Evolutionary conservation across 164 flowering plant species (phyloP).

Genomic region (Vitis rupestris): DNA sequence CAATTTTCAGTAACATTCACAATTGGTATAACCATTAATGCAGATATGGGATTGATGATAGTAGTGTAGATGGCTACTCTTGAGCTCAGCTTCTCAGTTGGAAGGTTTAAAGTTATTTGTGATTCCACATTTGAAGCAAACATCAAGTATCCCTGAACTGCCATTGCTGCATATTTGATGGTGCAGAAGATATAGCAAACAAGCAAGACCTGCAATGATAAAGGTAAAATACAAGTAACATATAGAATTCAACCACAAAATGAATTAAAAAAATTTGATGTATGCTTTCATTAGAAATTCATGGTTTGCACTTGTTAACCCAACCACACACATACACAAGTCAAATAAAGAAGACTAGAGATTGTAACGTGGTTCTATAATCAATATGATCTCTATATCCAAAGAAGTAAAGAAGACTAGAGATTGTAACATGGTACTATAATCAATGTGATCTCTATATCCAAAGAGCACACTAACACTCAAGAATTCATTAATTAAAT

Average conservation of each 20-base stretch:
- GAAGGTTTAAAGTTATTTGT: slow-evolving; percentile 80
- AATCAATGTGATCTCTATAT: too few species aligned
- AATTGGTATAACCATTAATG: slow-evolving; percentile 67
- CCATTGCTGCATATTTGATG: slow-evolving; percentile 60
- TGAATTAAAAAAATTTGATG: too few species aligned
- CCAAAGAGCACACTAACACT: too few species aligned
- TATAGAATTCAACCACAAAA: background rate
- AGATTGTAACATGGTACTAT: too few species aligned
- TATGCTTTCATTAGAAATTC: too few species aligned
- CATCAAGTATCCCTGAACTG: slow-evolving; percentile 77
- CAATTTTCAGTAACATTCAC: slow-evolving; percentile 39
- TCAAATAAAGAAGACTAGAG: too few species aligned
- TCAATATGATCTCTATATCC: too few species aligned
- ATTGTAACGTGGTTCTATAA: too few species aligned
- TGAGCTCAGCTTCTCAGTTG: slow-evolving; percentile 44
- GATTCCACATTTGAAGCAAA: slow-evolving; percentile 61
- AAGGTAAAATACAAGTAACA: background rate
- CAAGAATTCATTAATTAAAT: too few species aligned
- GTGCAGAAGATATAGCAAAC: slow-evolving; percentile 60
- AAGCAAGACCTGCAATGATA: slow-evolving; percentile 58
- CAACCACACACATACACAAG: too few species aligned
- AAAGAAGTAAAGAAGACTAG: too few species aligned
- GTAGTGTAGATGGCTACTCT: slow-evolving; percentile 74
- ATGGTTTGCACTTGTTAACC: too few species aligned
- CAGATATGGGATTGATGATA: slow-evolving; percentile 63